Conservation (phyloP, 75 land plant species). For the Picea glauca region DNA sequence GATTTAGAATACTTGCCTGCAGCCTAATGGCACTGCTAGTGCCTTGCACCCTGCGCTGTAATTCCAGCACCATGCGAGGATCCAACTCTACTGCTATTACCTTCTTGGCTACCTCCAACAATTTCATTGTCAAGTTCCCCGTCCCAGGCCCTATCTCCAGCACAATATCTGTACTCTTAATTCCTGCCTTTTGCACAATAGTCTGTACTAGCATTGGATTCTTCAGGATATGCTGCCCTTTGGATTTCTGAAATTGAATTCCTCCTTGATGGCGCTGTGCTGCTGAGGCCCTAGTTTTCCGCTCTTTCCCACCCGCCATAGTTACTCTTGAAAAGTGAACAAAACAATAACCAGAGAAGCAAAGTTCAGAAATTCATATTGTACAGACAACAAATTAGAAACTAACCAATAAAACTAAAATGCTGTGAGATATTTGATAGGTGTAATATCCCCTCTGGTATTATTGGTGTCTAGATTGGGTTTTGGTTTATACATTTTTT, state of each 20-base stretch:
- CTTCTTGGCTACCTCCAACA: constrained; percentile 76
- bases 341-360: too few species aligned
- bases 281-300: constrained; percentile 34
- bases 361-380: too few species aligned
- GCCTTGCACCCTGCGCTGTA: constrained; percentile 82
- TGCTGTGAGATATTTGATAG: too few species aligned
- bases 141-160: constrained; percentile 92
- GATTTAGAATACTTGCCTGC: constrained; percentile 39
- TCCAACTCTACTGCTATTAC: constrained; percentile 91
- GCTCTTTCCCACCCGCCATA: constrained; percentile 81
- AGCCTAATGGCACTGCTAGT: constrained; percentile 53
- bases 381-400: too few species aligned
- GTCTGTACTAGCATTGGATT: constrained; percentile 73
- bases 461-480: too few species aligned
- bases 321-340: not conserved
- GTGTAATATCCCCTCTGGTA: too few species aligned
- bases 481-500: too few species aligned
- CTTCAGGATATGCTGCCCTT: constrained; percentile 84
- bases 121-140: constrained; percentile 89
- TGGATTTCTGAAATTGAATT: constrained; percentile 72
- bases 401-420: too few species aligned
- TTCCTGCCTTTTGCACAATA: constrained; percentile 77
- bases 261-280: constrained; percentile 49
- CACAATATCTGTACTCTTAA: constrained; percentile 77
- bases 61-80: constrained; percentile 89